A percentile compares a stretch with the other conserved stretches of the same genome.
Conservation (phyloP, 2,329 filamentous ascomycete genomes). For the Talaromyces marneffei region DNA sequence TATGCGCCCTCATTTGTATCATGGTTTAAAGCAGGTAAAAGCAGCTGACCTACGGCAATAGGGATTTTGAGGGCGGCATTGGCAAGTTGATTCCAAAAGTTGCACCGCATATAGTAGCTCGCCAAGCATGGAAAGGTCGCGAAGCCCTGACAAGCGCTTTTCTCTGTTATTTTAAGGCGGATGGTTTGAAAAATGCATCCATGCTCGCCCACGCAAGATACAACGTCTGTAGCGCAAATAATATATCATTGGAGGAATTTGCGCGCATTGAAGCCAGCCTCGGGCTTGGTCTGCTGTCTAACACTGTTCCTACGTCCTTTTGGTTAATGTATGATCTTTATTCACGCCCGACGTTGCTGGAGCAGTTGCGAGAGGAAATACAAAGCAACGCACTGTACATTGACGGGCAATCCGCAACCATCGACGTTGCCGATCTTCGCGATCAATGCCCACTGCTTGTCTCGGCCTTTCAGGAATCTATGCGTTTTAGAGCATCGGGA, state of each 20-base stretch:
- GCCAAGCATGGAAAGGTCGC: constrained; percentile 34
- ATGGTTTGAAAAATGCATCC: constrained; percentile 34
- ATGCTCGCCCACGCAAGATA: constrained; percentile 19
- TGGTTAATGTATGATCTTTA: constrained; percentile 44
- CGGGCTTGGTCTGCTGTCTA: constrained; percentile 35
- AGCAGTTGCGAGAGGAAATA: constrained; percentile 39
- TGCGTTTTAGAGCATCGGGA: constrained; percentile 26
- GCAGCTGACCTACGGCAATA: constrained; percentile 1
- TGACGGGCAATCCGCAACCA: constrained; percentile 13
- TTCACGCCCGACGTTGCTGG: constrained; percentile 35
- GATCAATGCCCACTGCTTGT: constrained; percentile 32
- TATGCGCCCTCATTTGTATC: not conserved
- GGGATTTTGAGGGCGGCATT: constrained; percentile 38
- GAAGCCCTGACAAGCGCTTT: constrained; percentile 33
- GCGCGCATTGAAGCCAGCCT: constrained; percentile 25
- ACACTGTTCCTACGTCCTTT: constrained; percentile 41
- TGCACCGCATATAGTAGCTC: constrained; percentile 33
- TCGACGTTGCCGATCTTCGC: constrained; percentile 33
- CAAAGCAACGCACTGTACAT: constrained; percentile 22
- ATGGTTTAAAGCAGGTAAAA: not conserved
- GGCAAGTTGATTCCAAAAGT: constrained; percentile 26
- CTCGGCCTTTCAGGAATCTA: constrained; percentile 34
- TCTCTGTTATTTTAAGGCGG: constrained; percentile 35
- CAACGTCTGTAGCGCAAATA: constrained; percentile 15
- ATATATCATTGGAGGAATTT: constrained; percentile 19